Conservation (phyloP, 2,329 filamentous ascomycete species). For the Monosporascus cannonballus region DNA sequence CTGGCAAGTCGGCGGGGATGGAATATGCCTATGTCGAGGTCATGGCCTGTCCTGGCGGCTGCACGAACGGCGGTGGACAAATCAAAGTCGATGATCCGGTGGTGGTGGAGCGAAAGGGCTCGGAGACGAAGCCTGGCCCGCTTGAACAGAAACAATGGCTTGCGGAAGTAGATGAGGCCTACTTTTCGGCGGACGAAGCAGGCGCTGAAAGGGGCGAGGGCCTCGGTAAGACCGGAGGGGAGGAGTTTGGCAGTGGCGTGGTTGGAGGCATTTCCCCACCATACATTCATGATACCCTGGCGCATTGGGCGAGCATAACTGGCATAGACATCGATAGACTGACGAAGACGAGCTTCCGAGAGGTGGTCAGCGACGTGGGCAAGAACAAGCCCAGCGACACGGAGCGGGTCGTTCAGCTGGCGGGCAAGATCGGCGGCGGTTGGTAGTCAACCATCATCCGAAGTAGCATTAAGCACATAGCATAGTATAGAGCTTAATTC, state of each 20-base stretch:
- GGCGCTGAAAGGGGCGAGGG: slow-evolving; percentile 24
- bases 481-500: slow-evolving; percentile 20
- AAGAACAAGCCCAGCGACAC: slow-evolving; percentile 65
- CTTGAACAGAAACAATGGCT: slow-evolving; percentile 85
- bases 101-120: slow-evolving; percentile 42
- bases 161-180: slow-evolving; percentile 77
- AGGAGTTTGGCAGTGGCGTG: slow-evolving; percentile 28
- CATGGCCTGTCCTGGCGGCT: slow-evolving; percentile 98
- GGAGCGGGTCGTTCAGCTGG: slow-evolving; percentile 80
- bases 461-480: slow-evolving; percentile 1
- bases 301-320: slow-evolving; percentile 70
- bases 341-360: slow-evolving; percentile 79
- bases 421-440: slow-evolving; percentile 84
- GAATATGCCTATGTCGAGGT: slow-evolving; percentile 96
- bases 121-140: slow-evolving; percentile 55
- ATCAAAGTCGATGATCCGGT: slow-evolving; percentile 81
- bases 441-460: slow-evolving; percentile 56
- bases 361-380: slow-evolving; percentile 92
- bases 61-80: slow-evolving; percentile 95
- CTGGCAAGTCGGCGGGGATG: slow-evolving; percentile 41
- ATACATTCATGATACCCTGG: slow-evolving; percentile 61
- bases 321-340: slow-evolving; percentile 66
- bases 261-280: slow-evolving; percentile 61
- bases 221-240: slow-evolving; percentile 20
- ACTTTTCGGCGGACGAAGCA: slow-evolving; percentile 68